phyloP scores from a whole-genome alignment of 2,329 filamentous ascomycete species.

The Beauveria medogensis region DNA sequence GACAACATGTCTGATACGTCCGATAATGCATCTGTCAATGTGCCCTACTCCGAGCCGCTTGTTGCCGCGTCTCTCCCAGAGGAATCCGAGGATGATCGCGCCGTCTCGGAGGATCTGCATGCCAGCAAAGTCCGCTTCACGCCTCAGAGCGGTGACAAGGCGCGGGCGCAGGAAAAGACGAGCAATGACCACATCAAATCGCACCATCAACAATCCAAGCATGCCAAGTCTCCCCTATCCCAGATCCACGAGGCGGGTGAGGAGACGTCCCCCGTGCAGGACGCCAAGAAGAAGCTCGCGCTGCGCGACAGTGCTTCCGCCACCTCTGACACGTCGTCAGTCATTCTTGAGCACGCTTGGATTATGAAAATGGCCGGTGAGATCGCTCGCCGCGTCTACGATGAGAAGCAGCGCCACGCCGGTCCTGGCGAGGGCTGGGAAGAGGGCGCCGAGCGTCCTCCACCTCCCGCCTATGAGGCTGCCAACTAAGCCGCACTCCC shows the following conservation, averaged over 20 bases:
- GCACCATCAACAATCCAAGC: slow-evolving; percentile 15
- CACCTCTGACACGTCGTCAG: slow-evolving; percentile 42
- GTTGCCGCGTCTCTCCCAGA: slow-evolving; percentile 50
- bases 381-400: slow-evolving; percentile 78
- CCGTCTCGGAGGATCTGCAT: slow-evolving; percentile 19
- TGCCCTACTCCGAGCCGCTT: slow-evolving; percentile 54
- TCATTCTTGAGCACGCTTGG: slow-evolving; percentile 74
- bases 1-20: slow-evolving; percentile 40
- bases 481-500: slow-evolving; percentile 27
- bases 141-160: slow-evolving; percentile 9
- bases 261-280: slow-evolving; percentile 19
- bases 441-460: slow-evolving; percentile 29
- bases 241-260: slow-evolving; percentile 15
- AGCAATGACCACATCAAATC: slow-evolving; percentile 19
- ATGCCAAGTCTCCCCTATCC: slow-evolving; percentile 13
- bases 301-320: slow-evolving; percentile 24
- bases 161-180: slow-evolving; percentile 15
- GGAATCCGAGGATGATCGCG: slow-evolving; percentile 45
- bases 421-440: slow-evolving; percentile 42
- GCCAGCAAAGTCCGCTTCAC: slow-evolving; percentile 36
- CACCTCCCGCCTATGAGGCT: slow-evolving; percentile 56
- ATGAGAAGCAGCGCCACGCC: slow-evolving; percentile 62
- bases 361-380: slow-evolving; percentile 91
- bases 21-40: slow-evolving; percentile 46
- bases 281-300: slow-evolving; percentile 22